Conservation (phyloP, 768 basidiomycete species). For the Boletus tomentosulus region DNA sequence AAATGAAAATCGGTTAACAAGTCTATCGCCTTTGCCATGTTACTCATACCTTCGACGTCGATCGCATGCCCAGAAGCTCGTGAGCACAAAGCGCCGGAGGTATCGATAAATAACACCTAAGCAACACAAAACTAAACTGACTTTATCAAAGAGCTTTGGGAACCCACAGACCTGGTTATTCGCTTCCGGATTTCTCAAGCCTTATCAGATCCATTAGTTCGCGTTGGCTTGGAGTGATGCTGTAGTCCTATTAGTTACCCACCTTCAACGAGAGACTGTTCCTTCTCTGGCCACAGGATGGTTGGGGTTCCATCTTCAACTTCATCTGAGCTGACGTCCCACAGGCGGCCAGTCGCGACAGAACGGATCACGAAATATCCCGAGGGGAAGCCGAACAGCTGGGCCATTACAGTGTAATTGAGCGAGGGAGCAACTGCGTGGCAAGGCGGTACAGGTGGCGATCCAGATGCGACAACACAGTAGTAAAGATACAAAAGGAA, state of each 20-base stretch:
- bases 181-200: slow-evolving; percentile 59
- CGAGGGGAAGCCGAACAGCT: slow-evolving; percentile 33
- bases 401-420: slow-evolving; percentile 11
- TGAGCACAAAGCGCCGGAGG: slow-evolving; percentile 71
- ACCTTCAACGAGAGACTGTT: slow-evolving; percentile 78
- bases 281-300: slow-evolving; percentile 68
- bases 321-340: slow-evolving; percentile 33
- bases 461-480: neutral
- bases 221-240: neutral
- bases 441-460: neutral
- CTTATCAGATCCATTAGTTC: slow-evolving; percentile 34
- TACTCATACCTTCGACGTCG: slow-evolving; percentile 62
- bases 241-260: slow-evolving; percentile 14
- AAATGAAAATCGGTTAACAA: slow-evolving; percentile 3
- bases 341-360: slow-evolving; percentile 32
- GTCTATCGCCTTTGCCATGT: neutral
- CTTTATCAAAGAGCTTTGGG: neutral
- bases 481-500: neutral
- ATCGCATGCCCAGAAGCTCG: slow-evolving; percentile 77
- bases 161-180: slow-evolving; percentile 62
- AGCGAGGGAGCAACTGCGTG: neutral
- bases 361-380: slow-evolving; percentile 40
- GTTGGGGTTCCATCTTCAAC: slow-evolving; percentile 42
- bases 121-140: neutral
- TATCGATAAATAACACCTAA: slow-evolving; percentile 83